A percentile compares a stretch with the other conserved stretches of the same genome.
phyloP scores from a whole-genome alignment of 1,284 basidiomycete species.

The Phellopilus nigrolimitatus region DNA sequence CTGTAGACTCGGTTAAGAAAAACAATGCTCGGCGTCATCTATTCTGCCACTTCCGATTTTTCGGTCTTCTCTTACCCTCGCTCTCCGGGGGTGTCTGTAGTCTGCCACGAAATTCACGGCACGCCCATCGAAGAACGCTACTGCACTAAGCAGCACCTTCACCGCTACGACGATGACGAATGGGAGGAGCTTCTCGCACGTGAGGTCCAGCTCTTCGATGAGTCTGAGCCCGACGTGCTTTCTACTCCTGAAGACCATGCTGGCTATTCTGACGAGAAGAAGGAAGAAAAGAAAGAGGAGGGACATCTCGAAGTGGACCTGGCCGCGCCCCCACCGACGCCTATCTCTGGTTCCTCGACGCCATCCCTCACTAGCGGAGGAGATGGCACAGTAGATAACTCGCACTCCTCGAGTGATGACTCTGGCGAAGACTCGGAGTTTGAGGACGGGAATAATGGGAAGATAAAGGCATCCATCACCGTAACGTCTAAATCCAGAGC shows the following conservation, averaged over 20 bases:
- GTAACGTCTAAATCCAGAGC: neutral
- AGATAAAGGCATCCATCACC: neutral
- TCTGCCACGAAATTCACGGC: conserved; percentile 17
- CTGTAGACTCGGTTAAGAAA: neutral
- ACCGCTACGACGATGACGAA: conserved; percentile 12
- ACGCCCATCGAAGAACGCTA: conserved; percentile 20
- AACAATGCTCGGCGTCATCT: conserved; percentile 18
- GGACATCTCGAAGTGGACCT: neutral
- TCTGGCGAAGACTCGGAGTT: conserved; percentile 14
- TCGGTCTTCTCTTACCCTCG: conserved; percentile 20
- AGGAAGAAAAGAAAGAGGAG: conserved; percentile 3
- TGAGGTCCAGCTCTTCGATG: conserved; percentile 11
- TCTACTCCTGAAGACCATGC: neutral
- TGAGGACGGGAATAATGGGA: neutral
- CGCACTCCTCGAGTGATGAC: neutral
- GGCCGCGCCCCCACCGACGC: conserved; percentile 14
- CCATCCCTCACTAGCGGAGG: conserved; percentile 15
- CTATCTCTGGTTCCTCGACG: conserved; percentile 14
- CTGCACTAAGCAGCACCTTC: conserved; percentile 16
- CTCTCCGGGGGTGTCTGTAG: neutral
- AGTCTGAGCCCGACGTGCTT: conserved; percentile 8
- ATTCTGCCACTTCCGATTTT: conserved; percentile 19
- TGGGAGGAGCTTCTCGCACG: conserved; percentile 16
- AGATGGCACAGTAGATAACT: conserved; percentile 1
- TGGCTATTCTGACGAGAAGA: neutral